Base-by-base conservation (phyloP, 768 basidiomycete species). In the Boletus fagicola region DNA sequence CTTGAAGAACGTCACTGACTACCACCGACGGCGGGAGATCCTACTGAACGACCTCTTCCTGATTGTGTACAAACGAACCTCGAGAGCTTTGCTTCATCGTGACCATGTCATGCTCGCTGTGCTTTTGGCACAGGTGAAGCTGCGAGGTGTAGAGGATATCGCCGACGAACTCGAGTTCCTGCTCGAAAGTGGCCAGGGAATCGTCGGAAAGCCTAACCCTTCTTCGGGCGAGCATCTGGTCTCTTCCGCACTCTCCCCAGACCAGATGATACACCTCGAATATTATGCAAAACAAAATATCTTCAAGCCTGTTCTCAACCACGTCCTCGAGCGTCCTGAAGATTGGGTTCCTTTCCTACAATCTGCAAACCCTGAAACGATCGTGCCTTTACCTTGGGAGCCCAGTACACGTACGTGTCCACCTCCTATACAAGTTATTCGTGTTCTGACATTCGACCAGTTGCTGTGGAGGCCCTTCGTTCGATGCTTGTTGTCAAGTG, bases 61-160 rank as follows among this genome's bases (percentile, higher is more conserved):
- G 33, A 79, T 89, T 28, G 85, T 94, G 22, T 98, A 90, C 76
- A 85, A 83, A 72, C 82, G 97, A 46, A 95, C 95, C 1, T 92
- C 95, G 9, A 85, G 94, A 35, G 89, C 95, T 1, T 77, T 99
- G 22, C 81, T 98, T 18, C 88, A 98, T 68, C 82, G 85, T 12
- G 97, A 99, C 65, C 88, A 95, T 59, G 79, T 95, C 40, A 88
- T 97, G 79, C 82, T 98, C 45, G 94, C 92, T 2, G 85, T 96
- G 13, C 83, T 94, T 20, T 81, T 99, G 31, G 88, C 93, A 0
- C 94, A 96, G 68, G 87, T 96, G 60, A 93, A 93, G 70, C 70
- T 95, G 16, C 84, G 90, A 44, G 87, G 89, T 18, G 65, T 84
- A 16, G 90, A 91, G 67, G 91, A 92, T 45, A 87, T 92, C 42